Evolutionary conservation across 164 flowering plant genomes (phyloP).

Genomic region (grape (Vitis vinifera)): DNA sequence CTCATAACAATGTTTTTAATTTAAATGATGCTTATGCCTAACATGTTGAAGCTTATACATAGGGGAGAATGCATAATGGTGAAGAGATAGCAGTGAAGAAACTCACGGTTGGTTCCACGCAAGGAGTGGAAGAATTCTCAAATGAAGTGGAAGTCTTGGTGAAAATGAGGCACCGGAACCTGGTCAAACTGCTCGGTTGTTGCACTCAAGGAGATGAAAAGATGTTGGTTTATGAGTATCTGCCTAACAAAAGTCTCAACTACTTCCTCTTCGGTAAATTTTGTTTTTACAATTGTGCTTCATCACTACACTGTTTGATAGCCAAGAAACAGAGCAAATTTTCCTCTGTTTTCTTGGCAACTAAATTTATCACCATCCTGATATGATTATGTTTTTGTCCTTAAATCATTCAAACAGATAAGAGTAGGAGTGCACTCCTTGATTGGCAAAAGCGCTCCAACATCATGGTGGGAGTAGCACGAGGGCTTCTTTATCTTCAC

Average conservation of each 20-base stretch:
- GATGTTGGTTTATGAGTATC: slow-evolving; percentile 26
- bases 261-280: slow-evolving; percentile 26
- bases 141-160: slow-evolving; percentile 24
- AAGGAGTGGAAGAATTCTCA: slow-evolving; percentile 23
- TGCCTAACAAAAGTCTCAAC: slow-evolving; percentile 25
- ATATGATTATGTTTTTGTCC: not conserved
- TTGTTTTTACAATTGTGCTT: not conserved
- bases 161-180: slow-evolving; percentile 25
- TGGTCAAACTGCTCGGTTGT: slow-evolving; percentile 26
- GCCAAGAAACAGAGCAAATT: not conserved
- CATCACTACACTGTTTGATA: too few relatives aligned
- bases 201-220: slow-evolving; percentile 22
- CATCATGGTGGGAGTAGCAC: not conserved
- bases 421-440: slow-evolving; percentile 9
- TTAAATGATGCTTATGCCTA: not conserved
- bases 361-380: too few relatives aligned
- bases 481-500: too few relatives aligned
- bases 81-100: slow-evolving; percentile 29
- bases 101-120: slow-evolving; percentile 17
- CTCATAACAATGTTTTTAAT: not conserved
- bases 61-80: slow-evolving; percentile 23
- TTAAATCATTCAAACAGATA: slow-evolving; percentile 4
- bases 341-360: not conserved
- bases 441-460: slow-evolving; percentile 17
- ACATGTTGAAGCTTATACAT: not conserved